Conservation (phyloP, 140 eudicot genomes). For the Erigeron philadelphicus region DNA sequence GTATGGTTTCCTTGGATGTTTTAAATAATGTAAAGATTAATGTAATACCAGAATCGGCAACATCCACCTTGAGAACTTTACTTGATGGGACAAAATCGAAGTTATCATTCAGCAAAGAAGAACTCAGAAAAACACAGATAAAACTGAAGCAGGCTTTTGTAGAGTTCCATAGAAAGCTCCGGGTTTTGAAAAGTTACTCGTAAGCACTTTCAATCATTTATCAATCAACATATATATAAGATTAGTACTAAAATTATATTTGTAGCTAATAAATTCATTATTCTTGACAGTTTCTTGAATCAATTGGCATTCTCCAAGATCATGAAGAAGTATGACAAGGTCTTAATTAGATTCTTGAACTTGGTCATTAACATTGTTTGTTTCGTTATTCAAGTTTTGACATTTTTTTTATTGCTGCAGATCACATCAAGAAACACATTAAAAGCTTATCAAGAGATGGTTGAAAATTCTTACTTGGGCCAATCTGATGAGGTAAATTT, state of each 20-base stretch:
- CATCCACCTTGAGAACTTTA: conserved; percentile 43
- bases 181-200: conserved; percentile 60
- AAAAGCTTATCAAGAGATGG: conserved; percentile 52
- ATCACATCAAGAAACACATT: conserved; percentile 58
- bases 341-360: not conserved
- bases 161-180: conserved; percentile 54
- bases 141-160: conserved; percentile 48
- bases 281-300: conserved; percentile 53
- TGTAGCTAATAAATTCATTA: not conserved
- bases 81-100: conserved; percentile 32
- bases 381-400: not conserved
- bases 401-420: conserved; percentile 27
- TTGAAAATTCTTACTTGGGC: conserved; percentile 53
- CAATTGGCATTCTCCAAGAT: conserved; percentile 12
- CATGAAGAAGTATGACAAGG: conserved; percentile 81
- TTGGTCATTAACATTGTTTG: not conserved
- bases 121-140: conserved; percentile 39
- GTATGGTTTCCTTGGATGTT: conserved; percentile 33
- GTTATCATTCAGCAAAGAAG: conserved; percentile 41
- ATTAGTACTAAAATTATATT: not conserved
- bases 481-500: conserved; percentile 51
- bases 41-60: conserved; percentile 43
- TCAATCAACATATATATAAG: not conserved
- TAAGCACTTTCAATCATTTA: conserved; percentile 20
- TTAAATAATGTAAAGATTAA: conserved; percentile 54